phyloP scores from a whole-genome alignment of 768 basidiomycete genomes.

The Tylopilus plumbeoviolaceoides region DNA sequence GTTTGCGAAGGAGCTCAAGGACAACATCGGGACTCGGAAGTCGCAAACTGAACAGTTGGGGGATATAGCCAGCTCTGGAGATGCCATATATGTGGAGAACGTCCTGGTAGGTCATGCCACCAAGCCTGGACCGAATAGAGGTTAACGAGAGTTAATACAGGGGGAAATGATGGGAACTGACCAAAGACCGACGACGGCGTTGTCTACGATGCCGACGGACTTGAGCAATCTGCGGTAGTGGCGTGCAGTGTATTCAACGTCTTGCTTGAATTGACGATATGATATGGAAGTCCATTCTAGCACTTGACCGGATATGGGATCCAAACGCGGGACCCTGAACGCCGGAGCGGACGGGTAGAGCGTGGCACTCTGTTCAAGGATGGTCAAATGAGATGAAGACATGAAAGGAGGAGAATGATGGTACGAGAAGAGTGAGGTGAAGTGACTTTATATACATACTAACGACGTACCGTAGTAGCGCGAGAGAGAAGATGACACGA shows the following conservation, averaged over 20 bases:
- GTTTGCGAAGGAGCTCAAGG: constrained; percentile 62
- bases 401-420: constrained; percentile 12
- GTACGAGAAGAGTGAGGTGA: background rate
- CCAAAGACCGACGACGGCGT: constrained; percentile 73
- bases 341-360: constrained; percentile 47
- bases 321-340: constrained; percentile 56
- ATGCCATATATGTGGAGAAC: constrained; percentile 71
- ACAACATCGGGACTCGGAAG: constrained; percentile 70
- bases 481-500: no score
- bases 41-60: constrained; percentile 75
- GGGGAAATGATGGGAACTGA: constrained; percentile 32
- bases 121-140: no score
- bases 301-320: constrained; percentile 40
- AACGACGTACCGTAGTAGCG: background rate
- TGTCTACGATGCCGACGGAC: constrained; percentile 41
- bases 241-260: constrained; percentile 62
- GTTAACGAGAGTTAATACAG: no score
- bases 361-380: constrained; percentile 53
- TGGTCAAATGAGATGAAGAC: constrained; percentile 53
- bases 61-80: constrained; percentile 72
- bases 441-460: constrained; percentile 31
- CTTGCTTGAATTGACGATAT: constrained; percentile 57
- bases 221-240: constrained; percentile 57
- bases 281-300: constrained; percentile 58
- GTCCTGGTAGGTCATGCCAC: constrained; percentile 49